phyloP scores from a whole-genome alignment of 352 stramenopile species.

The Aphanomyces astaci region DNA sequence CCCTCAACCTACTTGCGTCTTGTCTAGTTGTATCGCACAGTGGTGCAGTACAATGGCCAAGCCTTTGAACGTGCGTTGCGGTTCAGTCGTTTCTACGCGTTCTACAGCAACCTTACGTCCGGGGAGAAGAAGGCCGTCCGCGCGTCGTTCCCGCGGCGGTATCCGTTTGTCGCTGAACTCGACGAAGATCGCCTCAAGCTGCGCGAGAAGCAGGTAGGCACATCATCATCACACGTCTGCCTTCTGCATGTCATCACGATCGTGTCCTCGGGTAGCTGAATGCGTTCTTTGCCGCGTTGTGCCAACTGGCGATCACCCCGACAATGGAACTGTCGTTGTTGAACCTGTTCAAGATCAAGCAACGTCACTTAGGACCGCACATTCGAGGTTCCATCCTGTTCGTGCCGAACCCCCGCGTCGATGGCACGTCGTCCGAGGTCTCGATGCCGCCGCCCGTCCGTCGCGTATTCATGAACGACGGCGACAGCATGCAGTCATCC shows the following conservation, averaged over 20 bases:
- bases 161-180: constrained; percentile 10
- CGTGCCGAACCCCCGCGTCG: background rate
- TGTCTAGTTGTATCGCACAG: constrained; percentile 15
- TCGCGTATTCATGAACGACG: constrained; percentile 5
- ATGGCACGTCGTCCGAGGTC: background rate
- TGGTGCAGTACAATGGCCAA: constrained; percentile 21
- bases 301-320: background rate
- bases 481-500: background rate
- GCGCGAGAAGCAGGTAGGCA: constrained; percentile 4
- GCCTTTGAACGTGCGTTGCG: constrained; percentile 20
- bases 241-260: too few species aligned
- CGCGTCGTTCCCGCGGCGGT: constrained; percentile 9
- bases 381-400: constrained; percentile 4
- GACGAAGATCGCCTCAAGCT: constrained; percentile 2
- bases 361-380: background rate
- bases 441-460: background rate
- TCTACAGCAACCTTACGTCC: constrained; percentile 15
- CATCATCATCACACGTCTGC: background rate
- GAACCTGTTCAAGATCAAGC: constrained; percentile 10
- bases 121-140: constrained; percentile 9
- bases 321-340: constrained; percentile 18
- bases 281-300: constrained; percentile 9
- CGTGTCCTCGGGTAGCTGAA: too few species aligned
- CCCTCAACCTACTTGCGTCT: too few species aligned
- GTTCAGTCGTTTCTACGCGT: constrained; percentile 22